A percentile compares a stretch with the other conserved stretches of the same genome.
phyloP scores from a whole-genome alignment of 1,284 basidiomycete species.

The Takashimella koratensis region DNA sequence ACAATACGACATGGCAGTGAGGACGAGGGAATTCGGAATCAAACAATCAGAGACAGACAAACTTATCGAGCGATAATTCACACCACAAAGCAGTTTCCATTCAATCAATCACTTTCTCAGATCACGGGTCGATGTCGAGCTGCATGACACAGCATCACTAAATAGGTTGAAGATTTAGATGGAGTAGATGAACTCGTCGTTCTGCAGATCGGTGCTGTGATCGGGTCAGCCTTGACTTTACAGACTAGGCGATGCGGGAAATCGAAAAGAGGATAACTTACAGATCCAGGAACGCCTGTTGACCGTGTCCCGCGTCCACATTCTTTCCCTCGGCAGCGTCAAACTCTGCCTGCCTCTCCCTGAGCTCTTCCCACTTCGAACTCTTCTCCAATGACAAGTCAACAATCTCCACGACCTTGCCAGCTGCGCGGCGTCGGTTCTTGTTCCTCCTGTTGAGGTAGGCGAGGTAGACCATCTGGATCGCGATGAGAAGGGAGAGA shows the following conservation, averaged over 20 bases:
- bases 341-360: constrained; percentile 22
- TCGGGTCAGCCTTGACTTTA: too few species aligned
- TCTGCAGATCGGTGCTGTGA: constrained; percentile 52
- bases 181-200: constrained; percentile 54
- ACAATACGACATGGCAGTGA: too few species aligned
- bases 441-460: constrained; percentile 52
- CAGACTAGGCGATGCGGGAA: too few species aligned
- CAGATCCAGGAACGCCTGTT: constrained; percentile 53
- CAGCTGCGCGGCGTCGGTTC: constrained; percentile 41
- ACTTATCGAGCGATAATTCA: too few species aligned
- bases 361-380: constrained; percentile 32
- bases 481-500: constrained; percentile 19
- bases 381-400: constrained; percentile 48
- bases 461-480: constrained; percentile 47
- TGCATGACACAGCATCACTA: too few species aligned
- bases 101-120: too few species aligned
- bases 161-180: neutral
- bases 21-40: too few species aligned
- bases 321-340: constrained; percentile 20
- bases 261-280: too few species aligned
- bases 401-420: constrained; percentile 46
- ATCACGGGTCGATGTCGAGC: too few species aligned
- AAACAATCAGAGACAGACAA: too few species aligned
- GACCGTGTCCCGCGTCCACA: constrained; percentile 36
- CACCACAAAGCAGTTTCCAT: too few species aligned